These are phyloP conservation scores for Telopea speciosissima DNA, from an alignment of 177 flowering plant genomes.

Conservation along the genomic window DNA sequence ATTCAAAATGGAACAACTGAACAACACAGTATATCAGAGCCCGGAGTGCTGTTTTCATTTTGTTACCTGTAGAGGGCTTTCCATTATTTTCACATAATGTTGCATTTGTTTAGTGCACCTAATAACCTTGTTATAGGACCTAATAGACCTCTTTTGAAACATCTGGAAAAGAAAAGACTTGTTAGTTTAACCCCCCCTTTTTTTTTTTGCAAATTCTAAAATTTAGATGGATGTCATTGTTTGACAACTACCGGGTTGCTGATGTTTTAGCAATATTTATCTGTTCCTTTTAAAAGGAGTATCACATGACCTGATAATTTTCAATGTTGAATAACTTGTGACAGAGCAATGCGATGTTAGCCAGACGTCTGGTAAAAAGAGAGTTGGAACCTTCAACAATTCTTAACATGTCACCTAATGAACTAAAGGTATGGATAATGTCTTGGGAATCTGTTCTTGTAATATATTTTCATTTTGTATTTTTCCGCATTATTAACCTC, in stretches of 20 bases:
- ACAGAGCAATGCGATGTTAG: conserved; percentile 53
- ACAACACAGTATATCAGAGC: too few relatives aligned
- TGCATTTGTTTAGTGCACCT: not conserved
- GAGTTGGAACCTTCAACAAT: conserved; percentile 75
- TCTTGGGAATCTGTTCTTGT: not conserved
- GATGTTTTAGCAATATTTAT: not conserved
- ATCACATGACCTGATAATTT: not conserved
- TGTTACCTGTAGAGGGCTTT: not conserved
- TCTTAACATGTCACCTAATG: conserved; percentile 70
- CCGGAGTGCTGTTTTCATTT: not conserved
- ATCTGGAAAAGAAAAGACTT: not conserved
- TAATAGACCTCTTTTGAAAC: not conserved
- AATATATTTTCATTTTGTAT: not conserved
- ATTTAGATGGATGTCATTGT: not conserved
- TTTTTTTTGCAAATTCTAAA: too few relatives aligned
- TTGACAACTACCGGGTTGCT: not conserved
- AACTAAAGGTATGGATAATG: conserved; percentile 54
- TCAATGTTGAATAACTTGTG: conserved; percentile 2
- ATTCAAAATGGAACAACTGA: too few relatives aligned
- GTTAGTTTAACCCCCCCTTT: not conserved
- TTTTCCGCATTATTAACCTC: not conserved
- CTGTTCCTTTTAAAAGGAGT: not conserved
- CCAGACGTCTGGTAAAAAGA: conserved; percentile 61
- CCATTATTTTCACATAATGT: not conserved
- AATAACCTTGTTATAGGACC: too few relatives aligned